Base-by-base conservation (phyloP, 2,329 filamentous ascomycete species). In the Cladosporium sp. region DNA sequence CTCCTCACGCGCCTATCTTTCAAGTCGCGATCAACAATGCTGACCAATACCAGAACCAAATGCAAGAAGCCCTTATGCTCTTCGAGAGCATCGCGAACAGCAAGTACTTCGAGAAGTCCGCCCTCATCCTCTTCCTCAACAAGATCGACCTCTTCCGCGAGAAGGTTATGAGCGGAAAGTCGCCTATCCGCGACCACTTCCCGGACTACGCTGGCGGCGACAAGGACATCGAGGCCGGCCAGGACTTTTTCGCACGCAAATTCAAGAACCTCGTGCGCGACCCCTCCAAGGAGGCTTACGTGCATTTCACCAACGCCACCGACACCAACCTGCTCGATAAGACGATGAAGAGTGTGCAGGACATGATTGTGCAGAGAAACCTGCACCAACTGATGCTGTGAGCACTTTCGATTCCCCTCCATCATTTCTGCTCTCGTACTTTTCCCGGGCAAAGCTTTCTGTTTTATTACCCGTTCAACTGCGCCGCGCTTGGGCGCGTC, bases 361-460 rank as follows among this genome's bases (percentile, higher is more conserved):
- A 77, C 57, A 77, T 76, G 74, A 77, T 77, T 57, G 73, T 77
- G 45, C 74, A 76, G 59, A 71, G 73, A 51, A 77, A 77, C 57
- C 65, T 77, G 57, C 73, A 76, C 56, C 69, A 70, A 38, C 62
- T 77, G 55, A 76, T 77, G 66, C 59, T 68, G 60, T 68, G 60
- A 64, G 58, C 53, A 50, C 41, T 22, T 38, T 47, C 36, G 43
- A 40, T 40, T 39, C 45, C 45, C 45, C 27, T 38, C 36, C 25
- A 38, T 47, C 25, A 38, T 18, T 40, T 40, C 45, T 48, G 27
- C 32, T 40, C 45, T 22, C 38, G 45, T 40, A 39, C 36, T 48
- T 40, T 48, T 18, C 45, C 45, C 18, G 45, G 45, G 15, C 32
- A 40, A 48, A 32, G n/a, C 36, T 32, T 40, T 48, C 22, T 35